Conservation (phyloP, 2,329 filamentous ascomycete genomes). For the Colletotrichum chrysophilum region DNA sequence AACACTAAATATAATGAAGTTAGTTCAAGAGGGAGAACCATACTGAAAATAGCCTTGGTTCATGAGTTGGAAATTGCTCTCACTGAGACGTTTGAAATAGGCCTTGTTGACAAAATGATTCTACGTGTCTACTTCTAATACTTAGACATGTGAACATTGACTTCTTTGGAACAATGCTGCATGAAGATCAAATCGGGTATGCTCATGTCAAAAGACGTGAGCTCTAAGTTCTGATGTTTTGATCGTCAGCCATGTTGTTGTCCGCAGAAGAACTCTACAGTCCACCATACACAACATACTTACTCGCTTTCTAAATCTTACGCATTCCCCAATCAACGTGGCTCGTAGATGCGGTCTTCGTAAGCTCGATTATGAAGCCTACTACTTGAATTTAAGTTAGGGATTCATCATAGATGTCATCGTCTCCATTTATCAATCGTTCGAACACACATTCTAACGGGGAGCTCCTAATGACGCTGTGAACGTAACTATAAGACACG, state of each 20-base stretch:
- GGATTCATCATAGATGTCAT: not conserved
- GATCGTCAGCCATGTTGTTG: too few species aligned
- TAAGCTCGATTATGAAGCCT: not conserved
- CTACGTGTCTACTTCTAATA: not conserved
- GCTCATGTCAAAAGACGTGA: too few species aligned
- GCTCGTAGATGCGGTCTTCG: not conserved
- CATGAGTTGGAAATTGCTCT: not conserved
- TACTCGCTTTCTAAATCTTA: too few species aligned
- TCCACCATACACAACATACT: rapidly evolving
- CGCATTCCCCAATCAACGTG: rapidly evolving
- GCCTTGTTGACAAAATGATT: not conserved
- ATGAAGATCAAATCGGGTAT: not conserved
- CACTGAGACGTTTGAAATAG: not conserved
- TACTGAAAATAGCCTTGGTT: not conserved
- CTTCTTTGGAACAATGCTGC: not conserved
- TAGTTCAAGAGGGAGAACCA: not conserved
- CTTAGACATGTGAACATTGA: not conserved
- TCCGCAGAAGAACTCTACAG: rapidly evolving
- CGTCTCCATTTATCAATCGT: not conserved
- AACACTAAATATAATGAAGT: too few species aligned
- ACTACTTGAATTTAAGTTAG: not conserved
- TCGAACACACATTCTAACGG: not conserved
- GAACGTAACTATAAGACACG: not conserved
- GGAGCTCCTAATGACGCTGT: not conserved
- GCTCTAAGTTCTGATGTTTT: too few species aligned